Evolutionary conservation across 2,329 filamentous ascomycete genomes (phyloP), one percentile per base, ranked within the genome.

Genomic region (Pseudopyricularia cyperi): DNA sequence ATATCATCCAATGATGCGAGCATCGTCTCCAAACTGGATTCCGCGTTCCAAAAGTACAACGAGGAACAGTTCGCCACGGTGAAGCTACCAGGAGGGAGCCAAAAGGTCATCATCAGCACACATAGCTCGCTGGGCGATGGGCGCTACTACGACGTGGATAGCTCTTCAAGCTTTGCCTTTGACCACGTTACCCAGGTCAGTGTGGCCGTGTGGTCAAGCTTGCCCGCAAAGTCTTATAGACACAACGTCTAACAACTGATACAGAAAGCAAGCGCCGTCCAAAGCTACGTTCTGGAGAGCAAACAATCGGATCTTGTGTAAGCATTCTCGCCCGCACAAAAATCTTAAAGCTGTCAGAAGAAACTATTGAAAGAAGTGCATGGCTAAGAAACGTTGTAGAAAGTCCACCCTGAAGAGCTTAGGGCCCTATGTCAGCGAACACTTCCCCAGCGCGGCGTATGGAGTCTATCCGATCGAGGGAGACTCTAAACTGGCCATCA

Each of bases 1-100:
- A 76, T 98, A 44, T 89, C 89, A 17, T 73, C 80, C 56, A 80
- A 85, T 59, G 80, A 82, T 42, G 79, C 82, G 35, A 72, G 76
- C 52, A 72, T 93, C 55, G 71, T 90, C 52, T 71, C 80, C 55
- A 82, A 86, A 57, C 83, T 96, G 51, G 79, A 76, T 7, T 87
- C 89, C 0, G 89, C 93, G 0, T 94, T 95, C 66, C 76, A 90
- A 69, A 89, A 86, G 69, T 97, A 98, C 77, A 96, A 97, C 62
- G 91, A 98, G 70, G 85, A 90, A 68, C 93, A 98, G 69, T 86
- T 96, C 67, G 72, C 82, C 48, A 89, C 89, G 15, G 84, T 88
- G 56, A 95, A 94, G 75, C 79, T 98, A 52, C 91, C 91, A 0
- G 89, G 89, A 30, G 81, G 86, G 64, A 91, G 82, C 67, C 82